Evolutionary conservation across 306 rosid species (phyloP).

Genomic region (Coriaria nepalensis): DNA sequence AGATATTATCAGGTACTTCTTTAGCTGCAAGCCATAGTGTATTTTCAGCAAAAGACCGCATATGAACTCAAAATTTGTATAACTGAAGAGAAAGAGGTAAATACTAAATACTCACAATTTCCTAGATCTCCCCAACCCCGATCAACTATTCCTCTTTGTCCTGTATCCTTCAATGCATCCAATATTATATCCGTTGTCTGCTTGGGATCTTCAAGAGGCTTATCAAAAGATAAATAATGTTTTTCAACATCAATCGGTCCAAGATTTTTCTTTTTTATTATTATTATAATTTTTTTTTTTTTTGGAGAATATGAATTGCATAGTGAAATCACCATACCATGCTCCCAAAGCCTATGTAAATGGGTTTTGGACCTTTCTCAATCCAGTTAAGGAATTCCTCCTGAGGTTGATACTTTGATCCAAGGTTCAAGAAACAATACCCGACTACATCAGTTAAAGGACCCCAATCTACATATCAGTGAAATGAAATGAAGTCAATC

Average conservation of each 20-base stretch:
- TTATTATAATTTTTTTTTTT: no score
- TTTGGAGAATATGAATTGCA: neutral
- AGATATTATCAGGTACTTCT: constrained; percentile 52
- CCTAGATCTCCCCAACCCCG: constrained; percentile 97
- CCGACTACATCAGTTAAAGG: constrained; percentile 88
- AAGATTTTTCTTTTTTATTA: neutral
- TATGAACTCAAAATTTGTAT: neutral
- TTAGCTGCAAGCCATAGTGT: constrained; percentile 40
- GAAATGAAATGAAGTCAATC: constrained; percentile 14
- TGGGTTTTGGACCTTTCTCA: constrained; percentile 58
- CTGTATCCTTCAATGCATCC: constrained; percentile 71
- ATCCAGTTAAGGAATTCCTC: constrained; percentile 71
- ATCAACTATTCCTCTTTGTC: constrained; percentile 80
- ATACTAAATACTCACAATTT: constrained; percentile 36
- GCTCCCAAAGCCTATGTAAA: constrained; percentile 96
- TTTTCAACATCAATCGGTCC: constrained; percentile 6
- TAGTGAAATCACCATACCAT: constrained; percentile 53
- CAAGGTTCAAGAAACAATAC: constrained; percentile 73
- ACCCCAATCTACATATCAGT: constrained; percentile 78
- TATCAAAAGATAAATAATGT: constrained; percentile 14
- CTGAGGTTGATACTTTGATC: constrained; percentile 63
- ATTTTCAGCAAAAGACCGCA: constrained; percentile 10
- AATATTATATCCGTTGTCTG: constrained; percentile 52
- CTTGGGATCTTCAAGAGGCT: constrained; percentile 88
- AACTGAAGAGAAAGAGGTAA: constrained; percentile 6